These are phyloP conservation scores for Alternaria conjuncta DNA, from an alignment of 2,329 filamentous ascomycete species.

Conservation along the genomic window DNA sequence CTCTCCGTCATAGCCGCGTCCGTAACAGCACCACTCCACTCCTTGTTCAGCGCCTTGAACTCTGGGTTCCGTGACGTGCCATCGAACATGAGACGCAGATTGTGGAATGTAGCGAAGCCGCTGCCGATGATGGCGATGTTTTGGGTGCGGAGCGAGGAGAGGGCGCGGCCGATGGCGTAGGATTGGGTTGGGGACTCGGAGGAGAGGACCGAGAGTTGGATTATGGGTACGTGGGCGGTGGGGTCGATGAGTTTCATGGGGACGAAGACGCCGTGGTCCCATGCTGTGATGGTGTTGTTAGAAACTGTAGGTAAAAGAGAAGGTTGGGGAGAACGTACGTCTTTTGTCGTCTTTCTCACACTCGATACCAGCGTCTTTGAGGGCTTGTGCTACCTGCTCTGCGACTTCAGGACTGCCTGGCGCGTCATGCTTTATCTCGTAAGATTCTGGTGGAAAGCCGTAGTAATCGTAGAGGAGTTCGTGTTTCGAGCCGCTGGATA, in stretches of 20 bases:
- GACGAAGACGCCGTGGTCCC: conserved; percentile 69
- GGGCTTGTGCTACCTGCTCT: conserved; percentile 53
- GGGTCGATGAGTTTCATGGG: conserved; percentile 64
- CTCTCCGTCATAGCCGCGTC: conserved; percentile 49
- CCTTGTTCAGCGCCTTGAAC: conserved; percentile 41
- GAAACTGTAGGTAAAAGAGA: not conserved
- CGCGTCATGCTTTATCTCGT: conserved; percentile 63
- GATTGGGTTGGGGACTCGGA: conserved; percentile 60
- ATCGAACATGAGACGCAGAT: conserved; percentile 57
- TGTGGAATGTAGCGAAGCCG: conserved; percentile 66
- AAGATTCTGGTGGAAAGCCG: conserved; percentile 64
- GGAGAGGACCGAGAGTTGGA: conserved; percentile 64
- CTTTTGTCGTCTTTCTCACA: conserved; percentile 38
- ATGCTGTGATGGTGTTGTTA: conserved; percentile 44
- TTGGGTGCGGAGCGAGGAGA: conserved; percentile 56
- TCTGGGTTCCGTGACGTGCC: conserved; percentile 29
- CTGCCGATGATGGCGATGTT: conserved; percentile 67
- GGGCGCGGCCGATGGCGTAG: conserved; percentile 61
- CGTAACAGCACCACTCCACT: conserved; percentile 58
- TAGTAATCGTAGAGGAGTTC: conserved; percentile 65
- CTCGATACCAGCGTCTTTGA: conserved; percentile 57
- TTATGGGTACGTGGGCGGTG: conserved; percentile 59
- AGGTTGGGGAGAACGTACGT: conserved; percentile 29
- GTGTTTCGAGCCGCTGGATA: conserved; percentile 59
- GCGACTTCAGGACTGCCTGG: conserved; percentile 63